These are phyloP conservation scores for Pleurotus sapidus DNA, from an alignment of 768 basidiomycete genomes.

Conservation along the genomic window DNA sequence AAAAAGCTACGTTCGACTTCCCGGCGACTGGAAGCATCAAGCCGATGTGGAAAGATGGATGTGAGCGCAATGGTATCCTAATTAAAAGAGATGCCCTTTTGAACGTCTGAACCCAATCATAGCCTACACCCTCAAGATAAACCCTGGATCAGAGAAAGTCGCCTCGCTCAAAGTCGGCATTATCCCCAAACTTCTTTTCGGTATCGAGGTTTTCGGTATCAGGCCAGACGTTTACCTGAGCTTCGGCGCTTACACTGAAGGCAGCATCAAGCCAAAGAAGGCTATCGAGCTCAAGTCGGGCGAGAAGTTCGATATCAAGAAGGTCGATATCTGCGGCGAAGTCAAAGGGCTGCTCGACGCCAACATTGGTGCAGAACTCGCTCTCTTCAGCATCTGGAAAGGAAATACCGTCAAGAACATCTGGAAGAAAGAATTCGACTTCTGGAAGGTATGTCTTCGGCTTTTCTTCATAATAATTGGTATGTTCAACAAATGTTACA, in stretches of 20 bases:
- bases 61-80: neutral
- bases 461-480: too few relatives aligned
- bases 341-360: neutral
- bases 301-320: constrained; percentile 4
- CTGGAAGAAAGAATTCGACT: constrained; percentile 5
- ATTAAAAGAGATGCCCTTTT: neutral
- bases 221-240: neutral
- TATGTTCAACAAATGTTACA: too few relatives aligned
- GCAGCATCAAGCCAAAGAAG: neutral
- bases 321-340: neutral
- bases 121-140: neutral
- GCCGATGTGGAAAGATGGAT: neutral
- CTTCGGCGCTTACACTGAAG: neutral
- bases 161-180: constrained; percentile 4
- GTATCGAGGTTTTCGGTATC: neutral
- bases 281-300: neutral
- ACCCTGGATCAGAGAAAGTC: neutral
- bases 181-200: constrained; percentile 2
- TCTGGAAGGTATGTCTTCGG: neutral
- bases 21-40: neutral
- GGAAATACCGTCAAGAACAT: neutral
- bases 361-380: neutral
- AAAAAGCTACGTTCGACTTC: neutral
- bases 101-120: too few relatives aligned
- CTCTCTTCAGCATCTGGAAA: neutral